Base-by-base conservation (phyloP, 352 stramenopile genomes). In the Phytophthora rubi region DNA sequence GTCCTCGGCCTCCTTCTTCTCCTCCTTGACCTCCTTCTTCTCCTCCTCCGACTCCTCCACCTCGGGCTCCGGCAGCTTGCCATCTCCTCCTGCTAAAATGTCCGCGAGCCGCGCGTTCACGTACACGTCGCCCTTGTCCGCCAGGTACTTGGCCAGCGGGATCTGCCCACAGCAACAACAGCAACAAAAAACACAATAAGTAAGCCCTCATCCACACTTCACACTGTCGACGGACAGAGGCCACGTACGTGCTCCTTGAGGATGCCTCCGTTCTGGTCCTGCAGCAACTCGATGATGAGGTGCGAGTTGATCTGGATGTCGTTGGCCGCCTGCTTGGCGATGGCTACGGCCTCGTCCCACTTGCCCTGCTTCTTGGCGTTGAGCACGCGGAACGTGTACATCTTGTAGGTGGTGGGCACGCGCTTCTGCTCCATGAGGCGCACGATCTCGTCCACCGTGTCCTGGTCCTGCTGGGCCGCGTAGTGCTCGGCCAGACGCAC, bases 41-140 rank as follows among this genome's bases (percentile, higher is more conserved):
- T 35, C 65, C 18, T 69, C 58, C 54, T 73, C 56, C 9, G 59
- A 18, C 30, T 71, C 65, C 42, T 76, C 62, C 35, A 74, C 69
- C 28, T 70, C 49, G 12, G 62, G 39, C 60, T 71, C 69, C 56
- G 52, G 59, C 32, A 75, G 55, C 30, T 76, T 77, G 55, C 68
- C 72, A 51, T 76, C 62, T 67, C 65, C 68, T 74, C 71, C 77
- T 77, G 79, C 76, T 79, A 90, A 80, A 68, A 91, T 83, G 59
- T 86, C 61, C 44, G 67, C 59, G 47, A 93, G 80, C 33, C 77
- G 74, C 56, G 73, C 66, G 68, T 91, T 93, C 53, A 77, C 70
- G 57, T 83, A 86, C 73, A 96, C 88, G 9, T 94, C 85, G 45
- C 88, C 88, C 77, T 94, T 93, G 77, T 86, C 76, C 33, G 86